phyloP scores from a whole-genome alignment of 495 filamentous ascomycete genomes.

The Xylaria longipes region DNA sequence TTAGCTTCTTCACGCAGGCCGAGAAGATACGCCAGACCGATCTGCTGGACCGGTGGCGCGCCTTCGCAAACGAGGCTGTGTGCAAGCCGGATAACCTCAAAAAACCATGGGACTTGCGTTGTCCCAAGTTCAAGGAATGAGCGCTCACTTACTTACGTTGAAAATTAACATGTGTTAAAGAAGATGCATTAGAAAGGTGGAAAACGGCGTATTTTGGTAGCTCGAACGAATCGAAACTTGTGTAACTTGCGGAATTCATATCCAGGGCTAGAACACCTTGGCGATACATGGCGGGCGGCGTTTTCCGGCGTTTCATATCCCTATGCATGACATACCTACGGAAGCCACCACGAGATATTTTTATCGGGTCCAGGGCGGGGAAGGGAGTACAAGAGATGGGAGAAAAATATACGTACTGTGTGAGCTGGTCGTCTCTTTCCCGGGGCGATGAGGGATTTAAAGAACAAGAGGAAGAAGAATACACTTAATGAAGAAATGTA shows the following conservation, averaged over 20 bases:
- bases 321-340: not conserved
- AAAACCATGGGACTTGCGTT: slow-evolving; percentile 37
- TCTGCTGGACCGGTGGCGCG: slow-evolving; percentile 56
- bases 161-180: not conserved
- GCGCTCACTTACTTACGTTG: not conserved
- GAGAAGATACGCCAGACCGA: slow-evolving; percentile 55
- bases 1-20: slow-evolving; percentile 48
- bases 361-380: not conserved
- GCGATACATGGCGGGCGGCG: slow-evolving; percentile 12
- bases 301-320: slow-evolving; percentile 6
- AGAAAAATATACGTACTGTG: not conserved
- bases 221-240: not conserved
- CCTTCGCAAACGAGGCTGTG: slow-evolving; percentile 57
- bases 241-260: not conserved
- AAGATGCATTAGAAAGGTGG: slow-evolving; percentile 1
- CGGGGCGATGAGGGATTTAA: not conserved
- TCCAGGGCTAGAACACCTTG: not conserved
- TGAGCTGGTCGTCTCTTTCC: not conserved
- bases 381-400: not conserved
- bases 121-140: slow-evolving; percentile 19
- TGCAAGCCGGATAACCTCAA: slow-evolving; percentile 37
- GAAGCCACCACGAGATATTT: not conserved
- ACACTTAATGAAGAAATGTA: slow-evolving; percentile 1
- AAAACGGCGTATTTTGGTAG: not conserved
- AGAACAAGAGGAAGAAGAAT: not conserved